phyloP scores from a whole-genome alignment of 129 eudicot genomes.

The Heracleum sosnowskyi region DNA sequence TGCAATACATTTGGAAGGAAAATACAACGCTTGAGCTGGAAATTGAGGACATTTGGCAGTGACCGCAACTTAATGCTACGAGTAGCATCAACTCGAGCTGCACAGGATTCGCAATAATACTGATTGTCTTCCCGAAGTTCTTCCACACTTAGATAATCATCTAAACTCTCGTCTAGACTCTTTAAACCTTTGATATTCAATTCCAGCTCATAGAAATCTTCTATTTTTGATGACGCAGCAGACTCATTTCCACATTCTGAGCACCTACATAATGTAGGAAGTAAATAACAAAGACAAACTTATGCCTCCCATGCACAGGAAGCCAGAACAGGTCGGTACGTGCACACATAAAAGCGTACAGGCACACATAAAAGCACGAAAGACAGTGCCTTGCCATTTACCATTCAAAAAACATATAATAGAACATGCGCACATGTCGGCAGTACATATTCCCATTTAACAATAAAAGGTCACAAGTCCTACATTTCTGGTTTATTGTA shows the following conservation, averaged over 20 bases:
- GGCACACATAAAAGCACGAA: not conserved
- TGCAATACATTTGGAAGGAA: constrained; percentile 77
- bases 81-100: constrained; percentile 83
- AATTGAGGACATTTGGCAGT: constrained; percentile 80
- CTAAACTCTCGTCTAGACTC: constrained; percentile 81
- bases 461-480: too few species aligned
- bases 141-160: constrained; percentile 79
- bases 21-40: constrained; percentile 98
- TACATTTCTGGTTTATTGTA: not conserved
- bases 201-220: constrained; percentile 91
- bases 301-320: not conserved
- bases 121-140: constrained; percentile 96
- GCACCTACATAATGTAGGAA: constrained; percentile 52
- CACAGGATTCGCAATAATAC: constrained; percentile 76
- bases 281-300: not conserved
- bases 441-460: too few species aligned
- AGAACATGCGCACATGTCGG: not conserved
- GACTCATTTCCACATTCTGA: constrained; percentile 92
- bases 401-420: not conserved
- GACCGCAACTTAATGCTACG: constrained; percentile 85
- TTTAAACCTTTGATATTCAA: constrained; percentile 91
- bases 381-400: not conserved
- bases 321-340: not conserved
- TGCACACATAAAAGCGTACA: not conserved
- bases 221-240: constrained; percentile 81